phyloP scores from a whole-genome alignment of 495 filamentous ascomycete species.

The Pyronema omphalodes region DNA sequence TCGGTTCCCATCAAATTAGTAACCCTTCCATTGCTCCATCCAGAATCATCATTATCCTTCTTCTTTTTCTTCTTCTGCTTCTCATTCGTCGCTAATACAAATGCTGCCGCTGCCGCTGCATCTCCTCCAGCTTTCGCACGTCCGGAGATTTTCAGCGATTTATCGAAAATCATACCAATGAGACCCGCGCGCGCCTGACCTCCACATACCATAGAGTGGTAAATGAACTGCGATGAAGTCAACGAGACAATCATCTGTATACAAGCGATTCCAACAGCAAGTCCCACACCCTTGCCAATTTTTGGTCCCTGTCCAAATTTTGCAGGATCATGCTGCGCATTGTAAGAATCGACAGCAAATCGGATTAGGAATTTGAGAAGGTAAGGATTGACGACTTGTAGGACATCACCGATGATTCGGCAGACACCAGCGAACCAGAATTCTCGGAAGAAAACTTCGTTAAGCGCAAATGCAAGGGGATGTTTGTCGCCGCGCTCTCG shows the following conservation, averaged over 20 bases:
- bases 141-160: constrained; percentile 63
- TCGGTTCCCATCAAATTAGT: constrained; percentile 88
- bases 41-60: constrained; percentile 35
- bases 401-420: constrained; percentile 41
- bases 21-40: constrained; percentile 82
- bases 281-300: constrained; percentile 49
- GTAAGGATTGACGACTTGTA: constrained; percentile 43
- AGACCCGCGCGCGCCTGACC: constrained; percentile 57
- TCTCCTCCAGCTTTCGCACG: constrained; percentile 53
- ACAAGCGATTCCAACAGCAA: constrained; percentile 53
- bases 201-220: constrained; percentile 61
- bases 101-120: constrained; percentile 30
- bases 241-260: constrained; percentile 62
- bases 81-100: constrained; percentile 19
- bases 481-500: constrained; percentile 47
- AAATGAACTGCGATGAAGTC: constrained; percentile 64
- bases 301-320: constrained; percentile 36
- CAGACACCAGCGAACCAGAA: constrained; percentile 70
- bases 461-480: constrained; percentile 60
- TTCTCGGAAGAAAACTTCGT: constrained; percentile 72
- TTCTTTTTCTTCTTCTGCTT: constrained; percentile 23
- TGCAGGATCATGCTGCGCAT: constrained; percentile 19
- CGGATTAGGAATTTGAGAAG: constrained; percentile 48
- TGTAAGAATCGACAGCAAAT: constrained; percentile 63
- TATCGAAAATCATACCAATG: constrained; percentile 59